Percentiles rank a stretch among this genome's conserved stretches.
These are phyloP conservation scores for Chaetomium cochliodes DNA, from an alignment of 495 filamentous ascomycete species.

Conservation along the genomic window DNA sequence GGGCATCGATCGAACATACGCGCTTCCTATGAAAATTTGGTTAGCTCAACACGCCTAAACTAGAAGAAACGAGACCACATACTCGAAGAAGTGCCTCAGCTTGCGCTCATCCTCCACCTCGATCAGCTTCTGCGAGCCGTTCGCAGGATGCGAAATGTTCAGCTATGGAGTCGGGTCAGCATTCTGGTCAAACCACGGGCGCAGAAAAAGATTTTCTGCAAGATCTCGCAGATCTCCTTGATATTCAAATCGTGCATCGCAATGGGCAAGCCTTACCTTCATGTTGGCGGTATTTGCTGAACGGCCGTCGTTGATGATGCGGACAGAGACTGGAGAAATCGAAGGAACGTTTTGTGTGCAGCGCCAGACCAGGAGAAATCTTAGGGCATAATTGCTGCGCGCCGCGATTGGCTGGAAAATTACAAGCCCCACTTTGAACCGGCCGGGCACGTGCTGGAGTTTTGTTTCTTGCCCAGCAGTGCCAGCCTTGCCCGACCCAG, in stretches of 20 bases:
- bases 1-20: slow-evolving; percentile 32
- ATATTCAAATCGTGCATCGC: not conserved
- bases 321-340: slow-evolving; percentile 33
- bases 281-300: slow-evolving; percentile 41
- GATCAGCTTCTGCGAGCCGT: slow-evolving; percentile 98
- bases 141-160: slow-evolving; percentile 97
- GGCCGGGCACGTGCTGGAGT: not conserved
- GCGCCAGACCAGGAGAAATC: slow-evolving; percentile 19
- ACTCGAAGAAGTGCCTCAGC: slow-evolving; percentile 59
- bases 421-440: slow-evolving; percentile 8
- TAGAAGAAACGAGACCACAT: slow-evolving; percentile 33
- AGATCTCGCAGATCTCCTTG: not conserved
- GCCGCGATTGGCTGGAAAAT: slow-evolving; percentile 25
- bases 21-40: slow-evolving; percentile 34
- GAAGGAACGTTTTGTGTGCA: slow-evolving; percentile 41
- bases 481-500: not conserved
- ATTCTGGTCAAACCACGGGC: slow-evolving; percentile 3
- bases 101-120: slow-evolving; percentile 97
- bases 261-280: slow-evolving; percentile 33
- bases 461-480: not conserved
- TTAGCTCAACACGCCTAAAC: slow-evolving; percentile 15
- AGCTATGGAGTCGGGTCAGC: slow-evolving; percentile 56
- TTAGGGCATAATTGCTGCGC: slow-evolving; percentile 36
- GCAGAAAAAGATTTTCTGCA: not conserved
- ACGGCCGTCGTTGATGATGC: slow-evolving; percentile 36